phyloP scores from a whole-genome alignment of 2,329 filamentous ascomycete genomes.

The Pleoardoris graminearum region DNA sequence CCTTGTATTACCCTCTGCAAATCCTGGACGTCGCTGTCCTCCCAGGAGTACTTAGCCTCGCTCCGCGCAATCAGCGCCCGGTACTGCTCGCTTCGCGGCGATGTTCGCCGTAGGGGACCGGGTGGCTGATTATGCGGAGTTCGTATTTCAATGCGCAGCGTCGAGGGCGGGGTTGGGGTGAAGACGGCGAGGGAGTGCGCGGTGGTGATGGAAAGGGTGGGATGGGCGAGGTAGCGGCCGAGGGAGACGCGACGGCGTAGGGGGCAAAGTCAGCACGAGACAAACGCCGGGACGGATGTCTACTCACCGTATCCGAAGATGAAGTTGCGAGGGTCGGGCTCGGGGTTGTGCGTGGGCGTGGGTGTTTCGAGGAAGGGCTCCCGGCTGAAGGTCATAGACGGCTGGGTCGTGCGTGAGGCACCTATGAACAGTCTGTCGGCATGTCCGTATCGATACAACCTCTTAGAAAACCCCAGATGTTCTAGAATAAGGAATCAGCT shows the following conservation, averaged over 20 bases:
- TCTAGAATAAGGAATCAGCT: not conserved
- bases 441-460: not conserved
- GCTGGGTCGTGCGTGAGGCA: constrained; percentile 49
- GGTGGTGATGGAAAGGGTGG: constrained; percentile 47
- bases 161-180: constrained; percentile 49
- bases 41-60: constrained; percentile 39
- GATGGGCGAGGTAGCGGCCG: constrained; percentile 48
- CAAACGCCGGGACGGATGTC: too few relatives aligned
- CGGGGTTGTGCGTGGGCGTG: constrained; percentile 34
- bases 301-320: constrained; percentile 48
- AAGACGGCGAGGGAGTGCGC: constrained; percentile 55
- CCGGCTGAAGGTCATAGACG: constrained; percentile 49
- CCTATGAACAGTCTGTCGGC: constrained; percentile 24
- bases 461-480: too few relatives aligned
- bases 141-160: constrained; percentile 40
- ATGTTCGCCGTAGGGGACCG: constrained; percentile 40
- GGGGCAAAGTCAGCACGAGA: too few relatives aligned
- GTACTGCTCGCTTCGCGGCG: constrained; percentile 36
- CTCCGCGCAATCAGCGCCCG: constrained; percentile 35
- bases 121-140: constrained; percentile 42
- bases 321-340: constrained; percentile 45
- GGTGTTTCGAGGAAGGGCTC: constrained; percentile 47
- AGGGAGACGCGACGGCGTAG: constrained; percentile 47
- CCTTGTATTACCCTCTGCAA: not conserved
- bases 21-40: constrained; percentile 39